Percentiles rank a stretch among this genome's conserved stretches.
These are phyloP conservation scores for Furcasterigmium sp. DNA, from an alignment of 2,329 filamentous ascomycete genomes.

Conservation along the genomic window DNA sequence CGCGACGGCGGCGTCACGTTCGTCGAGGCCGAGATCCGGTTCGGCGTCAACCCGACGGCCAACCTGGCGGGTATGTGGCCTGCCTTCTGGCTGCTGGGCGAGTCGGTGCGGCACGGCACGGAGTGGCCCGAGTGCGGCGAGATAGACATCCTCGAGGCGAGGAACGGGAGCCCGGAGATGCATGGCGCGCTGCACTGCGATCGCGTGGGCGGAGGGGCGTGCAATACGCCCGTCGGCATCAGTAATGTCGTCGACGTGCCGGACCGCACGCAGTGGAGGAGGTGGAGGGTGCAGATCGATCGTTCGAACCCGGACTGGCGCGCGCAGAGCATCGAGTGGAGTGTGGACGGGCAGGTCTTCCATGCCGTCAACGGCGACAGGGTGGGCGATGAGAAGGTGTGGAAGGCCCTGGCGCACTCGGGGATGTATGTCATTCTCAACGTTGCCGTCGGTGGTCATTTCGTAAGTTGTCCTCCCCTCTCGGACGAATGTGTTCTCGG, in stretches of 20 bases:
- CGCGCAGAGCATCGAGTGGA: slow-evolving; percentile 43
- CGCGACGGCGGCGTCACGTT: slow-evolving; percentile 31
- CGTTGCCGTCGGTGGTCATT: slow-evolving; percentile 41
- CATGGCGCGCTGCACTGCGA: slow-evolving; percentile 46
- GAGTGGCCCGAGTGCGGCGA: slow-evolving; percentile 45
- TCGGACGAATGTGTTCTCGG: not conserved
- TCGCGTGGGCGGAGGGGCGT: slow-evolving; percentile 34
- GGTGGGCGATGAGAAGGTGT: slow-evolving; percentile 33
- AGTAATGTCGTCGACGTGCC: slow-evolving; percentile 29
- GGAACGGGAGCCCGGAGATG: slow-evolving; percentile 38
- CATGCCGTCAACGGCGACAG: slow-evolving; percentile 34
- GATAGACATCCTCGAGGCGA: slow-evolving; percentile 44
- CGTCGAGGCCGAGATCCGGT: slow-evolving; percentile 38
- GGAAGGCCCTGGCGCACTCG: slow-evolving; percentile 35
- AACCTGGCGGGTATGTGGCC: slow-evolving; percentile 47
- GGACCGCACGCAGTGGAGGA: slow-evolving; percentile 39
- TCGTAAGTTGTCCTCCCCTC: slow-evolving; percentile 22
- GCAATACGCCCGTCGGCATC: slow-evolving; percentile 41
- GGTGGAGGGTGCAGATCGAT: slow-evolving; percentile 42
- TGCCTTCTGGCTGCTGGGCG: slow-evolving; percentile 47
- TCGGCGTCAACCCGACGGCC: slow-evolving; percentile 26
- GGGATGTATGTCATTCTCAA: slow-evolving; percentile 42
- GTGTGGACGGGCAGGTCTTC: slow-evolving; percentile 37
- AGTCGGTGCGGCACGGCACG: slow-evolving; percentile 38
- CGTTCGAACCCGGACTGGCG: slow-evolving; percentile 36